Percentiles rank a stretch among this genome's conserved stretches.
phyloP scores from a whole-genome alignment of 2,329 filamentous ascomycete genomes.

The Colletotrichum graminicola region DNA sequence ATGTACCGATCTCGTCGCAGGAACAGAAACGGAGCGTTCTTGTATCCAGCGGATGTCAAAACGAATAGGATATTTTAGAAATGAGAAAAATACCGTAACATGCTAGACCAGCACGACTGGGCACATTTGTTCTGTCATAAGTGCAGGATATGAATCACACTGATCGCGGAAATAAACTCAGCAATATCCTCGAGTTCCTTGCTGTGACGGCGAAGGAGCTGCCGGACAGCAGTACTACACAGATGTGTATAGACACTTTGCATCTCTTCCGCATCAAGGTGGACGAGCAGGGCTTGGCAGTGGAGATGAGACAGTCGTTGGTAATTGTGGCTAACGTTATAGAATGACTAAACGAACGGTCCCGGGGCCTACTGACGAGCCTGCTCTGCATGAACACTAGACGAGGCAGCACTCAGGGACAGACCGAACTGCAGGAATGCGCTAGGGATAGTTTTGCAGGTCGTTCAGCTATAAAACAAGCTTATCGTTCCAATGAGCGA shows the following conservation, averaged over 20 bases:
- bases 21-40: slow-evolving; percentile 52
- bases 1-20: slow-evolving; percentile 59
- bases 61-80: too few relatives aligned
- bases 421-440: background rate
- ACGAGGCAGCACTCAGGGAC: background rate
- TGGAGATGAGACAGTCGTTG: background rate
- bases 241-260: too few relatives aligned
- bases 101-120: too few relatives aligned
- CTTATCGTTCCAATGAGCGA: background rate
- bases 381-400: background rate
- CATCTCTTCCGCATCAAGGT: background rate
- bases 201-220: too few relatives aligned
- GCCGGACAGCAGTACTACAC: too few relatives aligned
- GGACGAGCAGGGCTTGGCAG: background rate
- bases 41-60: background rate
- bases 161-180: too few relatives aligned
- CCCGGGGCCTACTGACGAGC: background rate
- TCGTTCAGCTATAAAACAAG: background rate
- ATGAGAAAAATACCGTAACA: too few relatives aligned
- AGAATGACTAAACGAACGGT: background rate
- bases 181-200: too few relatives aligned
- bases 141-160: too few relatives aligned
- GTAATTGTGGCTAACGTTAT: background rate
- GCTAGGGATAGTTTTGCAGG: background rate
- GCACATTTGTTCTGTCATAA: too few relatives aligned